phyloP scores from a whole-genome alignment of 805 yeast species.

The Candida tallmaniae region DNA sequence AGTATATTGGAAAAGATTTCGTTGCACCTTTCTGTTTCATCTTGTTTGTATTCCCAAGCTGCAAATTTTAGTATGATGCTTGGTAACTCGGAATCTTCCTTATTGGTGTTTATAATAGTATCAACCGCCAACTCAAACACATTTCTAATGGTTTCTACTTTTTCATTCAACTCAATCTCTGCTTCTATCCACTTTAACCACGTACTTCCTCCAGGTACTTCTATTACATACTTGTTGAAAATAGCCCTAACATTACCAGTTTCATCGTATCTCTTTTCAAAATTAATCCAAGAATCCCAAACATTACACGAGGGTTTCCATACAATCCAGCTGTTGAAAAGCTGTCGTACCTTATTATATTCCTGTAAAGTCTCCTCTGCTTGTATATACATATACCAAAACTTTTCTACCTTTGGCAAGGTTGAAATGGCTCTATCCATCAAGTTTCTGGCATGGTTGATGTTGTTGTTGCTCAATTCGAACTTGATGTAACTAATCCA shows the following conservation, averaged over 20 bases:
- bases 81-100: conserved; percentile 22
- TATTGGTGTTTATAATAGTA: conserved; percentile 26
- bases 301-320: conserved; percentile 69
- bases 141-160: conserved; percentile 50
- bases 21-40: conserved; percentile 60
- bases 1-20: conserved; percentile 53
- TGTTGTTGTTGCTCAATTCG: conserved; percentile 66
- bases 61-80: conserved; percentile 54
- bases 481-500: conserved; percentile 83
- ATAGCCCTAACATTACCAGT: conserved; percentile 52
- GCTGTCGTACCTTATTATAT: conserved; percentile 51
- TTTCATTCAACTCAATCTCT: conserved; percentile 38
- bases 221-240: conserved; percentile 49
- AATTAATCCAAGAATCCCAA: conserved; percentile 70
- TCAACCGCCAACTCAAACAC: conserved; percentile 69
- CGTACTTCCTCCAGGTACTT: conserved; percentile 33
- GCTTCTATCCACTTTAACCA: conserved; percentile 78
- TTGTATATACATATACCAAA: conserved; percentile 81
- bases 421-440: conserved; percentile 71
- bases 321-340: conserved; percentile 75
- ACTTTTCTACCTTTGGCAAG: conserved; percentile 75
- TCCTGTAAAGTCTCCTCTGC: conserved; percentile 78
- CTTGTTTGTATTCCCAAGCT: conserved; percentile 58
- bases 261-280: conserved; percentile 66
- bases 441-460: conserved; percentile 86